A percentile compares a stretch with the other conserved stretches of the same genome.
These are phyloP conservation scores for Peronospora belbahrii DNA, from an alignment of 352 stramenopile species.

Conservation along the genomic window DNA sequence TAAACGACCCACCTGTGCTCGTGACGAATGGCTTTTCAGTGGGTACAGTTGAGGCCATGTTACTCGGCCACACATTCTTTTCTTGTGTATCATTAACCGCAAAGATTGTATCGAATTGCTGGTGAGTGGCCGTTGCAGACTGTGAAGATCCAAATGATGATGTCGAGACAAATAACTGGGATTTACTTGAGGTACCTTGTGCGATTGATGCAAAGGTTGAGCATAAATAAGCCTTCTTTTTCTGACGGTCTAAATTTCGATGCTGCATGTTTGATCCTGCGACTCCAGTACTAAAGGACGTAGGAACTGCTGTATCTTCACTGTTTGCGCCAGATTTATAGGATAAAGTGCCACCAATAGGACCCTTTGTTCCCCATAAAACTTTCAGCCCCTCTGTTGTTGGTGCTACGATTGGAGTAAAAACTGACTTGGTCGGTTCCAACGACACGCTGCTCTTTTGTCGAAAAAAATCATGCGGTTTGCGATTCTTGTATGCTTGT, in stretches of 20 bases:
- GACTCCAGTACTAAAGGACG: conserved; percentile 17
- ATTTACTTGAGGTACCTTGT: not conserved
- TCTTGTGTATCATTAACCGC: not conserved
- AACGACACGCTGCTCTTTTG: conserved; percentile 9
- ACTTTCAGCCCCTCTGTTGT: not conserved
- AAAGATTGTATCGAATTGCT: conserved; percentile 1
- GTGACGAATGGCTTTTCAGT: not conserved
- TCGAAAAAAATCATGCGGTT: conserved; percentile 6
- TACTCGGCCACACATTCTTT: not conserved
- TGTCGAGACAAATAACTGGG: not conserved
- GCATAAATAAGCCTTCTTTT: conserved; percentile 6
- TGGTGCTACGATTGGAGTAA: not conserved
- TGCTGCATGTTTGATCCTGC: conserved; percentile 4
- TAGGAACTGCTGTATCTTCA: not conserved
- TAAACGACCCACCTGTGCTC: conserved; percentile 2
- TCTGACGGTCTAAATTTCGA: conserved; percentile 11
- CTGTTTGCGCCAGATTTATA: not conserved
- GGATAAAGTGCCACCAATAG: not conserved
- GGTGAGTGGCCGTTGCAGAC: not conserved
- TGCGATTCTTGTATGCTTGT: conserved; percentile 26
- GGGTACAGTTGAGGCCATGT: not conserved
- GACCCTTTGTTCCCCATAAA: conserved; percentile 1
- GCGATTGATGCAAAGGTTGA: conserved; percentile 2
- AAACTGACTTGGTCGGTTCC: not conserved
- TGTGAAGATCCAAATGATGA: conserved; percentile 7